A percentile compares a stretch with the other conserved stretches of the same genome.
These are phyloP conservation scores for Allantophomopsis cytisporea DNA, from an alignment of 2,329 filamentous ascomycete species.

Conservation along the genomic window DNA sequence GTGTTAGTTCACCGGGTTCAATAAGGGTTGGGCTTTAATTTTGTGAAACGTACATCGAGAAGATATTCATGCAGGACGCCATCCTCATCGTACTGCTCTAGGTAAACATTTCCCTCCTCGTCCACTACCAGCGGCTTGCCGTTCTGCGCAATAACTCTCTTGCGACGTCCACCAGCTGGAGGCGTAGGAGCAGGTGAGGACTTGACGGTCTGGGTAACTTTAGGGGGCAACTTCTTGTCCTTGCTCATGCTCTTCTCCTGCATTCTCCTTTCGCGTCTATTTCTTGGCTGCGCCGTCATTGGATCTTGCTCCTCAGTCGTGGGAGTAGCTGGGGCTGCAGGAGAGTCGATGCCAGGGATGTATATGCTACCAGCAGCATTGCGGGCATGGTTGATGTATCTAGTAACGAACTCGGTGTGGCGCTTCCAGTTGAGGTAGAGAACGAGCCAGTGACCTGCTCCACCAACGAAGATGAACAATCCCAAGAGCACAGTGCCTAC, in stretches of 20 bases:
- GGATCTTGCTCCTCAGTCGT: constrained; percentile 31
- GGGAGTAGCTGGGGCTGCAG: constrained; percentile 27
- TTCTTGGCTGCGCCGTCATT: constrained; percentile 45
- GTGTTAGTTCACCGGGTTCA: constrained; percentile 11
- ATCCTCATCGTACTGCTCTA: constrained; percentile 86
- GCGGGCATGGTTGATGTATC: constrained; percentile 83
- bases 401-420: constrained; percentile 79
- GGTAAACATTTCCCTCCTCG: constrained; percentile 78
- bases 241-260: constrained; percentile 77
- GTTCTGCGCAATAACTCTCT: constrained; percentile 84
- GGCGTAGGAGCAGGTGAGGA: constrained; percentile 20
- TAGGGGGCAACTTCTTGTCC: constrained; percentile 42
- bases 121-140: constrained; percentile 93
- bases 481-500: constrained; percentile 73
- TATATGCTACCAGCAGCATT: constrained; percentile 66
- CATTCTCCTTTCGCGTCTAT: constrained; percentile 76
- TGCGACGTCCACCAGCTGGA: constrained; percentile 56
- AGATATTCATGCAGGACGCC: constrained; percentile 73
- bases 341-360: constrained; percentile 51
- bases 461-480: constrained; percentile 70
- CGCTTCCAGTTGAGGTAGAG: constrained; percentile 80
- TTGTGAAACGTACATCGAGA: constrained; percentile 57
- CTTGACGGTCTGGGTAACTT: constrained; percentile 31
- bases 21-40: not conserved
- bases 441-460: constrained; percentile 74